Base-by-base conservation (phyloP, 31 red algal species). In the Endocladia muricata region DNA sequence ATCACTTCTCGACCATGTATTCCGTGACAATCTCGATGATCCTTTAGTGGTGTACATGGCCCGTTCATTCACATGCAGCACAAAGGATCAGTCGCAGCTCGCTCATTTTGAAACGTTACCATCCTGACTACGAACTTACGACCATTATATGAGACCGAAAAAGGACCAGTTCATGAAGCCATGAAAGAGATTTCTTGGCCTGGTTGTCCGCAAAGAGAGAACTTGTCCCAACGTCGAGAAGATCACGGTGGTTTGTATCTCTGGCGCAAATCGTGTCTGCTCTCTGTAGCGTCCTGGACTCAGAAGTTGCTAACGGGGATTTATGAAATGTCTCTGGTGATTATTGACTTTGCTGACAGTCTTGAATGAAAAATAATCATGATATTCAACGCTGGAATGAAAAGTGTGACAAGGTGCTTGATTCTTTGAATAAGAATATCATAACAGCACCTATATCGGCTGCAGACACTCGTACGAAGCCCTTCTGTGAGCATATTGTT, bases 201-300 rank as follows among this genome's bases (percentile, higher is more conserved):
- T 72, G 34, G 22, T 72, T 4, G 17, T 72, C 38, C 40, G 68
- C 23, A 72, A 49, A 42, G 31, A 72, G 26, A 42, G 68, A 48
- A 51, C 51, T 0, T 30, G 0, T 8, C 0, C 51, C 21, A 33
- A 43, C 0, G 19, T 31, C 17, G 68, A 42, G 25, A 39, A 22
- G 68, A 31, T 72, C 4, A 51, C 69, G 41, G 64, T 55, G 0
- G 37, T 82, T 33, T 17, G 69, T 62, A 65, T 65, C 78, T 13
- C 56, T 33, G 22, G 64, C 64, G 17, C 19, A 51, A 19, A 51
- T 59, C 32, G 49, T 76, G n/a, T 76, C 56, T 28, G 55, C 61
- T 13, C 41, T 74, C 28, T 56, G 61, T 49, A 76, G 56, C 36
- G 66, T 85, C 1, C 13, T 76, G n/a, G 70, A 41, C 17, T 0